Percentiles rank a stretch among this genome's conserved stretches.
Evolutionary conservation across 2,329 filamentous ascomycete species (phyloP).

Genomic region (Hirsutella rhossiliensis): DNA sequence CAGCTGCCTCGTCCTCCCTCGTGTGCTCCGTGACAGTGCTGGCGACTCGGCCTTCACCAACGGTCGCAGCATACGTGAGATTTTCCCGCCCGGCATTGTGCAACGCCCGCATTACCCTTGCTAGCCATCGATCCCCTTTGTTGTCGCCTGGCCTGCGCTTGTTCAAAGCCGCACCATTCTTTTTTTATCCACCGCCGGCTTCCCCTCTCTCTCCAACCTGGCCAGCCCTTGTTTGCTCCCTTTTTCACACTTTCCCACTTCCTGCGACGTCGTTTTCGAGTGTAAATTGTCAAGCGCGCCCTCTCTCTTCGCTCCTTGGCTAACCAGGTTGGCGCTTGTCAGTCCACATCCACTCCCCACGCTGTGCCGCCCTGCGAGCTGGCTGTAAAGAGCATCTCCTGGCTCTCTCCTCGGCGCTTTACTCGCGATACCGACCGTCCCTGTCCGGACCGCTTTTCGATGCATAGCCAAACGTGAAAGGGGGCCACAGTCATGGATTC

Average conservation of each 20-base stretch:
- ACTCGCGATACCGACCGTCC: not conserved
- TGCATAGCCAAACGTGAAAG: constrained; percentile 23
- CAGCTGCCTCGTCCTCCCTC: not conserved
- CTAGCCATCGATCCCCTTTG: too few relatives aligned
- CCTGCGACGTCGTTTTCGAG: too few relatives aligned
- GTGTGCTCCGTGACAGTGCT: constrained; percentile 2
- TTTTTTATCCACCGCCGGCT: too few relatives aligned
- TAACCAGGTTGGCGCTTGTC: too few relatives aligned
- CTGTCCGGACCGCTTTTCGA: constrained; percentile 6
- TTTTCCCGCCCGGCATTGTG: not conserved
- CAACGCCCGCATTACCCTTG: too few relatives aligned
- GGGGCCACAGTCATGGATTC: constrained; percentile 53
- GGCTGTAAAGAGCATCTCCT: not conserved
- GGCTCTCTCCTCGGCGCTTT: not conserved
- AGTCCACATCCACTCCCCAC: too few relatives aligned
- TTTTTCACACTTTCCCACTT: too few relatives aligned
- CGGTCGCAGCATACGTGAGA: not conserved
- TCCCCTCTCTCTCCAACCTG: too few relatives aligned
- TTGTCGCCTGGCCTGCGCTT: not conserved
- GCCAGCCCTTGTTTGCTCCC: too few relatives aligned
- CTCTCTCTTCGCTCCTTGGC: too few relatives aligned
- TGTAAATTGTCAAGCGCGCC: too few relatives aligned
- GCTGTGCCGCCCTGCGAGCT: too few relatives aligned
- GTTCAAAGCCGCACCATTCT: not conserved
- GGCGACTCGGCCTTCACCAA: not conserved